Conservation (phyloP, 495 filamentous ascomycete genomes). For the Lineolata rhizophorae region DNA sequence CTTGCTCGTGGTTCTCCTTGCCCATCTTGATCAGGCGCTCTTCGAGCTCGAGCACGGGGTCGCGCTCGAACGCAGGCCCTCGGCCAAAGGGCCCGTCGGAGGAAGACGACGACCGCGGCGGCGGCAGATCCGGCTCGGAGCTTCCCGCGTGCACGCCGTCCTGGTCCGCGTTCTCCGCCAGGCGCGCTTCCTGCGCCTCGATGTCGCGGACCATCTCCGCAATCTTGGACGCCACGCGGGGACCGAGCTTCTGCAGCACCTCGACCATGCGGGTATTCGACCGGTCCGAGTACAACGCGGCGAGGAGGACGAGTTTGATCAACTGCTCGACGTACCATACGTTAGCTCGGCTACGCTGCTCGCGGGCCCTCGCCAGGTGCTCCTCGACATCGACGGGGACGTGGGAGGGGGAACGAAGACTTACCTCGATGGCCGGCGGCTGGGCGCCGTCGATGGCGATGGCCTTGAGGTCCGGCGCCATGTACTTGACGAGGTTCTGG, state of each 20-base stretch:
- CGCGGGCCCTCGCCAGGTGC: not conserved
- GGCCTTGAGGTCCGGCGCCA: conserved; percentile 34
- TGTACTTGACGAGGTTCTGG: conserved; percentile 22
- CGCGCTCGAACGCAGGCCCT: conserved; percentile 8
- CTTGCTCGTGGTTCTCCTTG: conserved; percentile 8
- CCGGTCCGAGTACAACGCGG: conserved; percentile 13
- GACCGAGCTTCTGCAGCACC: conserved; percentile 14
- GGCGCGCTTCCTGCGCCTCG: conserved; percentile 12
- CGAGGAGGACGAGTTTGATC: conserved; percentile 16
- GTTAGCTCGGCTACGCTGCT: not conserved
- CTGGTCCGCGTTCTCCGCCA: conserved; percentile 6
- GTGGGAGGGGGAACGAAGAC: conserved; percentile 1
- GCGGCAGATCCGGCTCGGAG: conserved; percentile 4
- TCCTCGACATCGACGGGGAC: no score
- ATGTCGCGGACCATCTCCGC: conserved; percentile 16
- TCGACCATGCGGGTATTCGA: conserved; percentile 19
- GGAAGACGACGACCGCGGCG: not conserved
- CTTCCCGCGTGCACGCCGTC: conserved; percentile 4
- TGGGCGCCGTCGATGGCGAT: conserved; percentile 25
- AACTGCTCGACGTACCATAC: conserved; percentile 6
- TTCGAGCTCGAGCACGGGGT: conserved; percentile 17
- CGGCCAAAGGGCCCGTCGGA: not conserved
- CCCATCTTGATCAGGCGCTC: conserved; percentile 11
- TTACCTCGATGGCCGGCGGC: conserved; percentile 14
- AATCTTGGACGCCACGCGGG: conserved; percentile 12